Evolutionary conservation across 345 rosid genomes (phyloP).

Genomic region (Ceriops zippeliana): DNA sequence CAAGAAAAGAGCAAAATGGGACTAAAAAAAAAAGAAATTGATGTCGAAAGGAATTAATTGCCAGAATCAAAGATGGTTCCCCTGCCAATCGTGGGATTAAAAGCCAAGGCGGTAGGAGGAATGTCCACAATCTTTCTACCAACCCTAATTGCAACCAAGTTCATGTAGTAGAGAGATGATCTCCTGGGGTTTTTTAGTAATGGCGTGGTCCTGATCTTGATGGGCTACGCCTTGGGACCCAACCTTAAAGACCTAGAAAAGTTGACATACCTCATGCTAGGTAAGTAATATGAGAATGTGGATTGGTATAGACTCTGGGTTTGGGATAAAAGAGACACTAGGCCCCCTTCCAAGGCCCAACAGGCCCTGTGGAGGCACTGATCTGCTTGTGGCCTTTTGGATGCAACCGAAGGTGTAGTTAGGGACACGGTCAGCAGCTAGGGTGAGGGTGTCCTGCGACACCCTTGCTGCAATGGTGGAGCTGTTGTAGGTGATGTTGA

Average conservation of each 20-base stretch:
- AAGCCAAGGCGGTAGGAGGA: slow-evolving; percentile 61
- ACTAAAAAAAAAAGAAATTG: no score
- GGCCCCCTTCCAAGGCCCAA: slow-evolving; percentile 89
- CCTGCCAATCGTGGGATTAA: slow-evolving; percentile 66
- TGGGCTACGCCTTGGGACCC: slow-evolving; percentile 73
- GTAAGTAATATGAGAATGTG: slow-evolving; percentile 90
- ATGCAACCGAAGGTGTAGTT: slow-evolving; percentile 83
- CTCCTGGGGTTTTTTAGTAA: slow-evolving; percentile 73
- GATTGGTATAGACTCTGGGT: slow-evolving; percentile 63
- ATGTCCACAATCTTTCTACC: slow-evolving; percentile 68
- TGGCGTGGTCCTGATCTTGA: slow-evolving; percentile 68
- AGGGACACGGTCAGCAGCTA: slow-evolving; percentile 59
- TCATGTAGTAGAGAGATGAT: slow-evolving; percentile 81
- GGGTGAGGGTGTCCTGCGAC: slow-evolving; percentile 59
- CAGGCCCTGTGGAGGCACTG: slow-evolving; percentile 81
- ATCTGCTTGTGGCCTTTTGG: slow-evolving; percentile 55
- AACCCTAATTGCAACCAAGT: slow-evolving; percentile 65
- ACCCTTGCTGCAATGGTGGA: slow-evolving; percentile 63
- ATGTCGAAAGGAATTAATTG: slow-evolving; percentile 9
- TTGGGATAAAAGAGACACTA: slow-evolving; percentile 69
- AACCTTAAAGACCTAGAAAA: slow-evolving; percentile 85
- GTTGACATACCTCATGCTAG: slow-evolving; percentile 59
- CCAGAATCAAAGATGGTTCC: slow-evolving; percentile 96
- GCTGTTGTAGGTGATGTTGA: slow-evolving; percentile 80
- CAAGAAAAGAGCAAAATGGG: not conserved